Evolutionary conservation across 164 flowering plant genomes (phyloP).

Genomic region (Chloranthus sessilifolius): DNA sequence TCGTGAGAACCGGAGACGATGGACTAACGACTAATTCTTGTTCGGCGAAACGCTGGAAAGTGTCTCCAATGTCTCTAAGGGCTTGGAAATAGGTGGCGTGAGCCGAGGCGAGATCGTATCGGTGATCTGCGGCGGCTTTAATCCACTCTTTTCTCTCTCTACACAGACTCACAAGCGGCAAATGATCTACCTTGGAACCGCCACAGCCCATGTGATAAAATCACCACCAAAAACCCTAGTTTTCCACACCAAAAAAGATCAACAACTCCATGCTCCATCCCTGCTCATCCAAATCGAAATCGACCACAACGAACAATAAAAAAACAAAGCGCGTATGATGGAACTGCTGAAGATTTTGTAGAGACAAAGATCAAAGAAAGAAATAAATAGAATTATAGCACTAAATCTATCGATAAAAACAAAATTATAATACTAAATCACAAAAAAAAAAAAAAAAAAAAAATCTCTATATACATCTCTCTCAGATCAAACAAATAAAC

Average conservation of each 20-base stretch:
- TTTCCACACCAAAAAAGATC: neutral
- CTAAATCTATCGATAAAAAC: too few species aligned
- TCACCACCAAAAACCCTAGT: neutral
- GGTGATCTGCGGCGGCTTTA: slow-evolving; percentile 60
- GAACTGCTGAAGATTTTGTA: neutral
- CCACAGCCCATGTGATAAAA: slow-evolving; percentile 76
- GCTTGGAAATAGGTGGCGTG: slow-evolving; percentile 68
- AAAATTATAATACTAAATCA: too few species aligned
- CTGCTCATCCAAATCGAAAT: neutral
- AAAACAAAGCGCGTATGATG: neutral
- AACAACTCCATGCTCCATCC: neutral
- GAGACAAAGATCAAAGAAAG: too few species aligned
- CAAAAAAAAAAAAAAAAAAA: too few species aligned
- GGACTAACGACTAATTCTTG: slow-evolving; percentile 51
- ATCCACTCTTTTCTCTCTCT: slow-evolving; percentile 62
- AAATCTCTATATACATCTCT: neutral
- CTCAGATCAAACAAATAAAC: neutral
- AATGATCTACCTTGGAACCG: slow-evolving; percentile 67
- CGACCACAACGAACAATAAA: neutral
- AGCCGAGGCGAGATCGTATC: slow-evolving; percentile 73
- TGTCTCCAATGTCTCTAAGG: slow-evolving; percentile 63
- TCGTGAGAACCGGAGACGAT: slow-evolving; percentile 61
- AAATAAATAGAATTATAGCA: too few species aligned
- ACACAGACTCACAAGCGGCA: slow-evolving; percentile 66
- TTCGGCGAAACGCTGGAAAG: slow-evolving; percentile 60